A percentile compares a stretch with the other conserved stretches of the same genome.
Conservation (phyloP, 106 monocot genomes). For the Dioscorea alata region DNA sequence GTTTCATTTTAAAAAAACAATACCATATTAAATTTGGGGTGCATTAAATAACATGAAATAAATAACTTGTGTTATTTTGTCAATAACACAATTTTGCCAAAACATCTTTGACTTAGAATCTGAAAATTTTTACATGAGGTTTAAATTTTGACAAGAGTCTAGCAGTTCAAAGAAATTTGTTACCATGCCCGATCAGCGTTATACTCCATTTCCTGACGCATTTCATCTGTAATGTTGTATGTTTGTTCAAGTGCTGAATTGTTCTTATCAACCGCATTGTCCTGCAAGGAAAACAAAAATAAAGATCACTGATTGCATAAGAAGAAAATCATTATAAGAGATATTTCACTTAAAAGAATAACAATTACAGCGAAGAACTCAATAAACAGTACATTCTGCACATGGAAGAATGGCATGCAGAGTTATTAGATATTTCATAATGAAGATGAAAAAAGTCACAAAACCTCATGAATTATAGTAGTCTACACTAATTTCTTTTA, state of each 20-base stretch:
- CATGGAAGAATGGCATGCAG: not conserved
- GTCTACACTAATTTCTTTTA: no score
- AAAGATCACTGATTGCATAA: not conserved
- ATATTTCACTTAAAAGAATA: not conserved
- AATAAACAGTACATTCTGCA: not conserved
- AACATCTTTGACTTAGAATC: no score
- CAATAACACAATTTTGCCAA: no score
- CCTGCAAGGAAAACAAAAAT: conserved; percentile 21
- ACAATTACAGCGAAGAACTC: not conserved
- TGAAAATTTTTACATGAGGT: no score
- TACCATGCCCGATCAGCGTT: conserved; percentile 95
- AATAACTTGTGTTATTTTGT: no score
- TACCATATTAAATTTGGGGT: no score
- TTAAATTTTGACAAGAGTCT: no score
- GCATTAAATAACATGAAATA: no score
- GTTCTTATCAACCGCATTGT: conserved; percentile 33
- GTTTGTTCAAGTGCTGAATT: conserved; percentile 24
- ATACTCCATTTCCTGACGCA: conserved; percentile 89
- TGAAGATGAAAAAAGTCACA: not conserved
- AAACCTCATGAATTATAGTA: no score
- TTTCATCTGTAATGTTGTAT: conserved; percentile 71
- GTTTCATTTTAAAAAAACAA: no score
- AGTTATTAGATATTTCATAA: not conserved
- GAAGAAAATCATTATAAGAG: not conserved
- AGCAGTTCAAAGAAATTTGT: not conserved